These are phyloP conservation scores for Dysphania ambrosioides DNA, from an alignment of 148 eudicot species.

Conservation along the genomic window DNA sequence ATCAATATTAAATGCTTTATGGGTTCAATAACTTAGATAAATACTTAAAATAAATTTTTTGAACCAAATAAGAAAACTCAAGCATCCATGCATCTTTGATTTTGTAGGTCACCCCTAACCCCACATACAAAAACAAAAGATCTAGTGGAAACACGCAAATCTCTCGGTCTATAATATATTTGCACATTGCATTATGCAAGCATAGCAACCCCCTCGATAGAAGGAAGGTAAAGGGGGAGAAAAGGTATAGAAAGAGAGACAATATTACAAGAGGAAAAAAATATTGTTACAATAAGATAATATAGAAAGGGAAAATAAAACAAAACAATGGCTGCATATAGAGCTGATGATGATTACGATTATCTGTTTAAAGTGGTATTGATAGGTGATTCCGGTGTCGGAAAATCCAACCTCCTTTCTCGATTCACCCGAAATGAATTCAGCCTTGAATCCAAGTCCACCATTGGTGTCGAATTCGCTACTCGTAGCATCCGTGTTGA, in stretches of 20 bases:
- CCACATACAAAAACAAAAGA: not conserved
- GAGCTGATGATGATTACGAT: slow-evolving; percentile 45
- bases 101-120: not conserved
- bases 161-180: slow-evolving; percentile 21
- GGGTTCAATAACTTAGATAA: no score
- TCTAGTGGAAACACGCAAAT: slow-evolving; percentile 31
- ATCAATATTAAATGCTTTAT: no score
- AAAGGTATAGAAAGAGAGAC: slow-evolving; percentile 1
- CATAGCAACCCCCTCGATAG: slow-evolving; percentile 8
- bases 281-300: not conserved
- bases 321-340: slow-evolving; percentile 31
- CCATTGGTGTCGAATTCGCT: slow-evolving; percentile 67
- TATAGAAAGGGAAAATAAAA: not conserved
- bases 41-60: not conserved
- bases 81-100: not conserved
- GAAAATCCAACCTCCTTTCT: slow-evolving; percentile 42
- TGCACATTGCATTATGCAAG: slow-evolving; percentile 12
- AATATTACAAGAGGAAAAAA: not conserved
- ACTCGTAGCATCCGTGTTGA: slow-evolving; percentile 64
- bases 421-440: slow-evolving; percentile 51
- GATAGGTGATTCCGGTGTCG: slow-evolving; percentile 44
- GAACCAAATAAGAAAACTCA: not conserved
- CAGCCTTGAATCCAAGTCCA: slow-evolving; percentile 61
- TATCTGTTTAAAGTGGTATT: slow-evolving; percentile 42
- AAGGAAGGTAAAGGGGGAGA: slow-evolving; percentile 7